Percentiles rank a stretch among this genome's conserved stretches.
These are phyloP conservation scores for Ceratocystis diversiconidia DNA, from an alignment of 2,329 filamentous ascomycete species.

Conservation along the genomic window DNA sequence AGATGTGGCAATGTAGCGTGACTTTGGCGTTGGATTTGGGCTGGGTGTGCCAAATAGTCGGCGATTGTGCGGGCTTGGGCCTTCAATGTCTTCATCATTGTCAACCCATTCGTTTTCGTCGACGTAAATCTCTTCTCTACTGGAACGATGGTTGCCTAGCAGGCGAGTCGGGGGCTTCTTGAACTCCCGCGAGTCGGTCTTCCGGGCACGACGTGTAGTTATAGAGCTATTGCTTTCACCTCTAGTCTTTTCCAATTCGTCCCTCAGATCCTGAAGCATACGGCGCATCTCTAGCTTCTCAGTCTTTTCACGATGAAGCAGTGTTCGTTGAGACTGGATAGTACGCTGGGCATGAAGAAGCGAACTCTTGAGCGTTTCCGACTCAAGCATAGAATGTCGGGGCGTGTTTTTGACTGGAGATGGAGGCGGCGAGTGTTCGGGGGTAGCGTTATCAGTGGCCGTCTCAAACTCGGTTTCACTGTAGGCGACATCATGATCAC, in stretches of 20 bases:
- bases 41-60: constrained; percentile 17
- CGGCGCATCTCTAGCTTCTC: constrained; percentile 93
- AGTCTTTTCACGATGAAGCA: constrained; percentile 93
- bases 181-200: constrained; percentile 50
- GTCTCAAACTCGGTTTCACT: constrained; percentile 51
- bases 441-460: constrained; percentile 55
- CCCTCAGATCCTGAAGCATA: constrained; percentile 85
- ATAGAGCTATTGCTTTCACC: constrained; percentile 33
- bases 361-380: constrained; percentile 88
- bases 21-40: constrained; percentile 8
- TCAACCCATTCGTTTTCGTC: constrained; percentile 90
- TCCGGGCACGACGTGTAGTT: constrained; percentile 43
- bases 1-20: background rate
- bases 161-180: constrained; percentile 62
- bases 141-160: constrained; percentile 60
- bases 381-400: constrained; percentile 80
- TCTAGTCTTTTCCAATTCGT: constrained; percentile 67
- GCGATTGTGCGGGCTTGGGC: constrained; percentile 6
- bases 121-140: constrained; percentile 61
- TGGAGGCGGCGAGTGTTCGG: constrained; percentile 77
- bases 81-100: constrained; percentile 35
- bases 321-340: constrained; percentile 89
- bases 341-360: constrained; percentile 89
- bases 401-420: constrained; percentile 81
- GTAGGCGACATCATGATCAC: constrained; percentile 42